These are phyloP conservation scores for Myriangium duriaei DNA, from an alignment of 2,329 filamentous ascomycete genomes.

Conservation along the genomic window DNA sequence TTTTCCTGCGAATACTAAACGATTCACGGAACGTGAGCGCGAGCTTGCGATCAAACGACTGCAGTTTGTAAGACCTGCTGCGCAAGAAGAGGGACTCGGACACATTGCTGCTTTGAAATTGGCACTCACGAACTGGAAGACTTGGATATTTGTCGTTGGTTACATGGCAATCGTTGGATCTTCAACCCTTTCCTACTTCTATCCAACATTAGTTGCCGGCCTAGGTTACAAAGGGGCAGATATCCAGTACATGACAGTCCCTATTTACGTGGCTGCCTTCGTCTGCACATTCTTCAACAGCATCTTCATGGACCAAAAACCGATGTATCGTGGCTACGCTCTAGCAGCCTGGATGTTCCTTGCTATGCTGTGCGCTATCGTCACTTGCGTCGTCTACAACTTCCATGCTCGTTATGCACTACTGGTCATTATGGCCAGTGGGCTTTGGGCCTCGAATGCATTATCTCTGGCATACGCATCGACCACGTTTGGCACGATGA, in stretches of 20 bases:
- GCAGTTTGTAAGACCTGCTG: slow-evolving; percentile 30
- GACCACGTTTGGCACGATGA: slow-evolving; percentile 39
- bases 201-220: slow-evolving; percentile 40
- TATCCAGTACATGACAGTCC: slow-evolving; percentile 19
- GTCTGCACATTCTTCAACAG: slow-evolving; percentile 36
- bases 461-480: slow-evolving; percentile 40
- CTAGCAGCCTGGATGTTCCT: slow-evolving; percentile 37
- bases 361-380: slow-evolving; percentile 27
- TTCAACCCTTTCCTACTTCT: slow-evolving; percentile 42
- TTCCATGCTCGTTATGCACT: slow-evolving; percentile 42
- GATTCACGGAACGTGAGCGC: slow-evolving; percentile 30
- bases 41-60: slow-evolving; percentile 34
- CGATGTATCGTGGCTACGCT: slow-evolving; percentile 35
- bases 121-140: slow-evolving; percentile 34
- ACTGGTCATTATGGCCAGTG: slow-evolving; percentile 44
- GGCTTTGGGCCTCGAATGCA: slow-evolving; percentile 42
- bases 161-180: slow-evolving; percentile 39
- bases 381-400: slow-evolving; percentile 34
- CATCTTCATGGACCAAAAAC: slow-evolving; percentile 36
- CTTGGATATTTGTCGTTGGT: slow-evolving; percentile 36
- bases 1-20: slow-evolving; percentile 35
- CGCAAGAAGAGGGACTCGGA: slow-evolving; percentile 20
- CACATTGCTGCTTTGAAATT: slow-evolving; percentile 26
- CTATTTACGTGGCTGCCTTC: slow-evolving; percentile 43
- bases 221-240: slow-evolving; percentile 32